Conservation (phyloP, 345 rosid species). For the Camelina neglecta region DNA sequence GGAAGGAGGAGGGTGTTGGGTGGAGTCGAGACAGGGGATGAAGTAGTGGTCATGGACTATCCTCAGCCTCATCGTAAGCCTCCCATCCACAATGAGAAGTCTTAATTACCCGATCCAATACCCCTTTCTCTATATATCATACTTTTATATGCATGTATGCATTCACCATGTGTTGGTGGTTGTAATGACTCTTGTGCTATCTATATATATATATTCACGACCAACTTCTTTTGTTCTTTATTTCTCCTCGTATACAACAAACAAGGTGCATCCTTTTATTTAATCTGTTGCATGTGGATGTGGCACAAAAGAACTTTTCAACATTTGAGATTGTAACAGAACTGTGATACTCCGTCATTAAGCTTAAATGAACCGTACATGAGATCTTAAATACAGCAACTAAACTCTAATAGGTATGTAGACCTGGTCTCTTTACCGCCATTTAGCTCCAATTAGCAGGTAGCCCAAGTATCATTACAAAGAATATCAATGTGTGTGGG, state of each 20-base stretch:
- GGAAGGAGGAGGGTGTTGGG: conserved; percentile 33
- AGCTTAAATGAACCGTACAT: background rate
- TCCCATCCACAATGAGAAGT: conserved; percentile 87
- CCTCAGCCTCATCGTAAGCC: conserved; percentile 90
- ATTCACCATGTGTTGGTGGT: conserved; percentile 46
- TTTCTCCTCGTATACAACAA: conserved; percentile 11
- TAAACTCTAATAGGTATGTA: background rate
- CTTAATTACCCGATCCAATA: conserved; percentile 29
- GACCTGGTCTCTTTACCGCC: background rate
- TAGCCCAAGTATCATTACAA: conserved; percentile 15
- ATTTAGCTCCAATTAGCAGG: background rate
- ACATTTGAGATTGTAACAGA: background rate
- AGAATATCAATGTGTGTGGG: background rate
- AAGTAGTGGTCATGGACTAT: conserved; percentile 73
- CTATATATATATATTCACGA: conserved; percentile 24
- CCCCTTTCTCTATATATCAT: conserved; percentile 4
- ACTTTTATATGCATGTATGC: conserved; percentile 39
- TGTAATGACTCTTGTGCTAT: conserved; percentile 42
- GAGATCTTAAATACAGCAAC: background rate
- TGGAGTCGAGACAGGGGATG: conserved; percentile 46
- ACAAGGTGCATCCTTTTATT: background rate
- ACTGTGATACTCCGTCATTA: background rate
- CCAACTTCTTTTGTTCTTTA: conserved; percentile 5
- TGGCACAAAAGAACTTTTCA: background rate
- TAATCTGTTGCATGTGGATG: background rate